Conservation (phyloP, 2,329 filamentous ascomycete species). For the Microdochium trichocladiopsis region DNA sequence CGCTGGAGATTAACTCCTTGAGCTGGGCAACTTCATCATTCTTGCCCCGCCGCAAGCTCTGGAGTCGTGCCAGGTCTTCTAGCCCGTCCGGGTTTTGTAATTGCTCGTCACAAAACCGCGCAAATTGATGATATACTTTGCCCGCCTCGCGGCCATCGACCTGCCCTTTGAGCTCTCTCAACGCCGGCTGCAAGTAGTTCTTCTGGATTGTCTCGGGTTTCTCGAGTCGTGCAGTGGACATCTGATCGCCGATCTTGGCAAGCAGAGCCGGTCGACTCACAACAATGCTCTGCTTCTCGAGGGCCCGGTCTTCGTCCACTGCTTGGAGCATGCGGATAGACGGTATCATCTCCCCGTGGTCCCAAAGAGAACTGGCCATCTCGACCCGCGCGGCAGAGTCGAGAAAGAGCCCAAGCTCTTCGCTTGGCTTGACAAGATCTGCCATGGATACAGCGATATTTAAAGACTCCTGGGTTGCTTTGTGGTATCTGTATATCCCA, state of each 20-base stretch:
- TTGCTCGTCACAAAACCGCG: constrained; percentile 90
- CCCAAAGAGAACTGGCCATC: constrained; percentile 85
- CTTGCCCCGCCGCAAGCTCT: constrained; percentile 74
- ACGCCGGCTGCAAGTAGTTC: constrained; percentile 76
- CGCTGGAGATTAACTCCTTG: constrained; percentile 47
- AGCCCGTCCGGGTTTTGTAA: constrained; percentile 78
- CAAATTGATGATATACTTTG: constrained; percentile 90
- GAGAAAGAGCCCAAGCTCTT: constrained; percentile 64
- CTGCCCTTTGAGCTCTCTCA: constrained; percentile 69
- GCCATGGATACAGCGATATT: constrained; percentile 80
- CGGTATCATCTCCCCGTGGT: constrained; percentile 80
- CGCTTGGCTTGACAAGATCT: constrained; percentile 64
- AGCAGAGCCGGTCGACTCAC: constrained; percentile 74
- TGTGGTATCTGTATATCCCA: constrained; percentile 69
- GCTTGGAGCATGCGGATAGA: constrained; percentile 85
- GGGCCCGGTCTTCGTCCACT: constrained; percentile 53
- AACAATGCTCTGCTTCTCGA: constrained; percentile 62
- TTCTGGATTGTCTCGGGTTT: constrained; percentile 87
- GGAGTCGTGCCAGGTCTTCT: constrained; percentile 76
- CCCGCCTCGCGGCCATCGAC: constrained; percentile 68
- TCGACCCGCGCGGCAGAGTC: constrained; percentile 75
- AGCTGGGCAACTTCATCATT: constrained; percentile 72
- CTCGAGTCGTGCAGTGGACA: constrained; percentile 83
- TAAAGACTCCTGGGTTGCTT: constrained; percentile 77
- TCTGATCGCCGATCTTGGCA: constrained; percentile 79